Conservation (phyloP, 2,329 filamentous ascomycete species). For the Colletotrichum tanaceti region DNA sequence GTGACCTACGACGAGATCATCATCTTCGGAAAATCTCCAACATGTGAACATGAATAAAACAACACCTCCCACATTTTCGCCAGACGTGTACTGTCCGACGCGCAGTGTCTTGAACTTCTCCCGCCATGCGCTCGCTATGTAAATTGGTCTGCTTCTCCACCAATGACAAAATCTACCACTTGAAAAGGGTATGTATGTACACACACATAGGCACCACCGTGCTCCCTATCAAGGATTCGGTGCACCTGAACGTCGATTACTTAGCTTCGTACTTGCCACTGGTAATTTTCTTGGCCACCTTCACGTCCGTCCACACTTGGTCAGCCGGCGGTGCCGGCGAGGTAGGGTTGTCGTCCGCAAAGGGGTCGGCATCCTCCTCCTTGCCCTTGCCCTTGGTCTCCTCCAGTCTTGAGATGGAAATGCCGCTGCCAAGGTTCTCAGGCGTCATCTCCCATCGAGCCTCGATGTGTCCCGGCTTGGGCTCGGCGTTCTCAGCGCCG, state of each 20-base stretch:
- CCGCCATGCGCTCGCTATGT: constrained; percentile 38
- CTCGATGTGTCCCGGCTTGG: constrained; percentile 81
- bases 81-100: constrained; percentile 21
- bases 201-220: constrained; percentile 15
- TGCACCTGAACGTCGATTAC: constrained; percentile 42
- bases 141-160: constrained; percentile 25
- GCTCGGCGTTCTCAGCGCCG: constrained; percentile 75
- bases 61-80: constrained; percentile 7
- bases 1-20: constrained; percentile 1
- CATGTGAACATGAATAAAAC: not conserved
- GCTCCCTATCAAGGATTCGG: constrained; percentile 2
- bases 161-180: constrained; percentile 32
- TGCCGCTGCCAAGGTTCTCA: constrained; percentile 66
- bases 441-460: constrained; percentile 77
- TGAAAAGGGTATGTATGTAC: constrained; percentile 34
- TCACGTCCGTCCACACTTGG: constrained; percentile 74
- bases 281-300: constrained; percentile 73
- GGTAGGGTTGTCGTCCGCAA: constrained; percentile 64
- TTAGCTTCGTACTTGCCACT: constrained; percentile 80
- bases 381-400: constrained; percentile 64
- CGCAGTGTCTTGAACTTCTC: constrained; percentile 12
- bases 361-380: constrained; percentile 71
- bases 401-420: constrained; percentile 71
- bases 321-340: constrained; percentile 43
- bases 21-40: constrained; percentile 19